Base-by-base conservation (phyloP, 129 eudicot species). In the Scalesia atractyloides region DNA sequence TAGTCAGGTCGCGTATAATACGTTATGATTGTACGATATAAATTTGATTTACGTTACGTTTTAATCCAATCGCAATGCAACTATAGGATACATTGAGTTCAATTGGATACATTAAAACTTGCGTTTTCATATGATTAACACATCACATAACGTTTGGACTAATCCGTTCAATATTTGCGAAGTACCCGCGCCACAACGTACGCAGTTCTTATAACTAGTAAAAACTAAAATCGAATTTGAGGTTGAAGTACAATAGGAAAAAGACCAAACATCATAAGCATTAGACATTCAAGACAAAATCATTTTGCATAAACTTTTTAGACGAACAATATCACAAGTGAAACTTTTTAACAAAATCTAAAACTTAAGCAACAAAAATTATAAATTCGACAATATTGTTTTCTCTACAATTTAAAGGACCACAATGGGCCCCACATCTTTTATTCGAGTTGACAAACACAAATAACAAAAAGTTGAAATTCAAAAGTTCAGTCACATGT, bases 391-490 rank as follows among this genome's bases (percentile, higher is more conserved):
- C 9, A 9, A 18, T 19, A 54, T 9, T 19, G 17, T 54, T 3
- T 54, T 54, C 30, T 20, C 61, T 14, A 20, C 6, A 11, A 54
- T 51, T n/a, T 6, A 51, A 16, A 51, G 50, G 57, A 51, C 24
- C 60, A 18, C 8, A 53, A 18, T 54, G 33, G 61, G 68, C 33
- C 77, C 69, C 22, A 73, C 69, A 39, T 62, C 49, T 60, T 47
- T 47, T 61, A 46, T 60, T 46, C 51, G 61, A 73, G 37, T 17
- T 11, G 77, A 73, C 70, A 62, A 62, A 48, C 77, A 73, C 70
- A 17, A 48, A 62, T 61, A 47, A 62, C 70, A 26, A 73, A 73
- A 61, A 46, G 17, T 11, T 13, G 61, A 60, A 14, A 33, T 49
- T 39, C 69, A 15, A 47, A 60, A 67, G 50, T 34, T 62, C 39